Evolutionary conservation across 2,329 filamentous ascomycete species (phyloP).

Genomic region (Teratosphaeria nubilosa): DNA sequence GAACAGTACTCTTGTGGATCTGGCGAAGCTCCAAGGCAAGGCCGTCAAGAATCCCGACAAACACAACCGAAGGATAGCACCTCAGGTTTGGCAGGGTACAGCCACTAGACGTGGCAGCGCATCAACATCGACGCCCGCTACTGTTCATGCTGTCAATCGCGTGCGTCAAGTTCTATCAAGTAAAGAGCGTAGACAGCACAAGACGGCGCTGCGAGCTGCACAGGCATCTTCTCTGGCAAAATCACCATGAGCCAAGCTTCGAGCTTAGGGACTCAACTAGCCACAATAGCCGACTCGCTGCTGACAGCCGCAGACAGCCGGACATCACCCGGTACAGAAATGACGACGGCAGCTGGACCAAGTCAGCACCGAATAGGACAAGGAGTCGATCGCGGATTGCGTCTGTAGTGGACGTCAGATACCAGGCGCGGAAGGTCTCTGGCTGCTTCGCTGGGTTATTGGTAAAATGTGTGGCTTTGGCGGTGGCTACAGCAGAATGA

Average conservation of each 20-base stretch:
- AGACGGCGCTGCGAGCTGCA: neutral
- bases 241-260: neutral
- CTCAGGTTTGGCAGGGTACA: neutral
- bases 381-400: neutral
- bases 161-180: neutral
- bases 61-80: neutral
- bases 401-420: neutral
- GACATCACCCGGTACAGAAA: neutral
- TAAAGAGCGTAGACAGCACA: neutral
- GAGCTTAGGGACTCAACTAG: neutral
- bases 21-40: neutral
- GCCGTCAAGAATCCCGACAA: neutral
- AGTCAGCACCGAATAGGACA: neutral
- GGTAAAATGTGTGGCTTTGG: neutral
- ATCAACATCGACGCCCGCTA: neutral
- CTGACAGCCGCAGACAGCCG: neutral
- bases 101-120: neutral
- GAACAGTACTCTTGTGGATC: conserved; percentile 3
- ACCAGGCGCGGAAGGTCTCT: neutral
- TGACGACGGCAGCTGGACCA: neutral
- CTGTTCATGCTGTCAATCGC: neutral
- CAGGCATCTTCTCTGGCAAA: neutral
- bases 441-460: neutral
- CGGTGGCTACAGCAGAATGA: neutral
- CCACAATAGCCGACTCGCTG: neutral